These are phyloP conservation scores for Sclerotinia minor DNA, from an alignment of 2,329 filamentous ascomycete species.

Conservation along the genomic window DNA sequence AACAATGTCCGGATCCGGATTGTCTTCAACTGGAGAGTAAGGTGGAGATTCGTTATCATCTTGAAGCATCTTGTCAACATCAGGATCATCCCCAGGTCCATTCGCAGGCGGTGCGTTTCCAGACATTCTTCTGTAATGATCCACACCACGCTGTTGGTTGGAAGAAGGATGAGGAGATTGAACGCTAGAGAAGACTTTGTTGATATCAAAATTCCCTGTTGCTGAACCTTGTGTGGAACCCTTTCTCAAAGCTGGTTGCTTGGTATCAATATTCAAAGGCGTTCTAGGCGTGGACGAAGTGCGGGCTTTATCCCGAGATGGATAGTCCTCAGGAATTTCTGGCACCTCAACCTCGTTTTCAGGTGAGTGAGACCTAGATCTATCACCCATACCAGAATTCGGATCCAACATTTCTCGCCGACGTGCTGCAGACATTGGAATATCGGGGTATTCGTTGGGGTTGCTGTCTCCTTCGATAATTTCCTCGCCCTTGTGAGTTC, in stretches of 20 bases:
- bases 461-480: slow-evolving; percentile 72
- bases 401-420: slow-evolving; percentile 46
- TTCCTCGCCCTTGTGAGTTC: slow-evolving; percentile 95
- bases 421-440: slow-evolving; percentile 36
- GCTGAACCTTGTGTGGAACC: slow-evolving; percentile 31
- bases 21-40: slow-evolving; percentile 77
- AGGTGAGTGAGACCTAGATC: slow-evolving; percentile 43
- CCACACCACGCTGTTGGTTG: slow-evolving; percentile 41
- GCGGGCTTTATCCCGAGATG: slow-evolving; percentile 37
- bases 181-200: slow-evolving; percentile 81
- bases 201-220: slow-evolving; percentile 68
- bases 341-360: slow-evolving; percentile 41
- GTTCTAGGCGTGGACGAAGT: slow-evolving; percentile 34
- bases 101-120: slow-evolving; percentile 44
- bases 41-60: slow-evolving; percentile 78
- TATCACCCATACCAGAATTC: slow-evolving; percentile 40
- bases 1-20: slow-evolving; percentile 67
- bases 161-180: slow-evolving; percentile 59
- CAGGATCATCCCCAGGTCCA: slow-evolving; percentile 73
- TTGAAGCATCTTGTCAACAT: slow-evolving; percentile 85
- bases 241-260: slow-evolving; percentile 33
- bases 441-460: slow-evolving; percentile 37
- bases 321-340: slow-evolving; percentile 38
- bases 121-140: slow-evolving; percentile 45
- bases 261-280: slow-evolving; percentile 41